Percentiles rank a stretch among this genome's conserved stretches.
Evolutionary conservation across 495 filamentous ascomycete species (phyloP).

Genomic region (Oleoguttula mirabilis): DNA sequence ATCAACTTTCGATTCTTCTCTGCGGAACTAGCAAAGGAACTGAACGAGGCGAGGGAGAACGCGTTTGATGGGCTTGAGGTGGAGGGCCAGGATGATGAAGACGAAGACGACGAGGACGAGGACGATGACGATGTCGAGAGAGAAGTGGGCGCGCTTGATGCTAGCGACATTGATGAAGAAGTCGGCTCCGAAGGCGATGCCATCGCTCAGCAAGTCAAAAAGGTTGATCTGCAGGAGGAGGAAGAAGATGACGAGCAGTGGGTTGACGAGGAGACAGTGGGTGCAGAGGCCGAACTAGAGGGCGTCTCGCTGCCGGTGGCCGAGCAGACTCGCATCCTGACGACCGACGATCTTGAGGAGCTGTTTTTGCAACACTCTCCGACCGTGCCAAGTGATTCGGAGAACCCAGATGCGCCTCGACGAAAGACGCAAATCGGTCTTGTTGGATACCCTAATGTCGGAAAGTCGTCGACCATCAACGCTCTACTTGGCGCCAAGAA

Average conservation of each 20-base stretch:
- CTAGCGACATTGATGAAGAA: constrained; percentile 23
- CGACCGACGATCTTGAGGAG: constrained; percentile 80
- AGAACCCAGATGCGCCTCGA: constrained; percentile 12
- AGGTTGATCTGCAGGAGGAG: constrained; percentile 24
- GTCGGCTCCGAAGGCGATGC: constrained; percentile 16
- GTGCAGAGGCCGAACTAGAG: constrained; percentile 25
- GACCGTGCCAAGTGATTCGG: constrained; percentile 24
- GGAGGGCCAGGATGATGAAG: constrained; percentile 35
- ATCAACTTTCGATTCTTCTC: constrained; percentile 96
- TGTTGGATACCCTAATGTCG: constrained; percentile 97
- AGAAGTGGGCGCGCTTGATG: constrained; percentile 19
- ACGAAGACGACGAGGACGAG: constrained; percentile 9
- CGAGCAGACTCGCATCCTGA: constrained; percentile 65
- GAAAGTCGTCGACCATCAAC: constrained; percentile 98
- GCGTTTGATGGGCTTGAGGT: constrained; percentile 23
- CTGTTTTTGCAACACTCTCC: constrained; percentile 55
- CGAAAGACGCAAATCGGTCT: constrained; percentile 81
- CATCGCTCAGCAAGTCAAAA: constrained; percentile 14
- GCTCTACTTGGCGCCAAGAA: constrained; percentile 95
- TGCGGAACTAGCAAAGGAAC: constrained; percentile 76
- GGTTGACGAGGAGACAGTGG: constrained; percentile 26
- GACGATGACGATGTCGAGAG: constrained; percentile 20
- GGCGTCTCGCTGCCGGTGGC: constrained; percentile 18
- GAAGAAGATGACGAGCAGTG: constrained; percentile 33
- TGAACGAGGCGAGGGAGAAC: constrained; percentile 51